Evolutionary conservation across 1,284 basidiomycete species (phyloP).

Genomic region (Moesziomyces sp.): DNA sequence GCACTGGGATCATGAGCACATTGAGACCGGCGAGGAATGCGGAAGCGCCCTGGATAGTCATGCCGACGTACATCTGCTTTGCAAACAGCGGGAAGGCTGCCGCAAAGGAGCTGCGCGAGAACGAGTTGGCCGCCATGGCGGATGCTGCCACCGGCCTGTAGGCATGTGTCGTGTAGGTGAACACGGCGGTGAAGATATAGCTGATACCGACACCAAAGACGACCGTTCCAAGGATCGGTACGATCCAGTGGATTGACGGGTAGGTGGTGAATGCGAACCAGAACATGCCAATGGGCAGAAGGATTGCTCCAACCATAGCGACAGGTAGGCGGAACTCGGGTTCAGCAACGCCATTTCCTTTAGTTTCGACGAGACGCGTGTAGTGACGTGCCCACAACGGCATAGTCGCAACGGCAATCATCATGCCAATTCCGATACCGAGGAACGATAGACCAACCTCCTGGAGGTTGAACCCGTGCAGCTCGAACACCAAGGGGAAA

Average conservation of each 20-base stretch:
- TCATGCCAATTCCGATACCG: conserved; percentile 50
- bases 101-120: conserved; percentile 42
- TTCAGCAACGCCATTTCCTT: conserved; percentile 69
- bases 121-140: conserved; percentile 53
- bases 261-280: conserved; percentile 56
- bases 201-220: conserved; percentile 46
- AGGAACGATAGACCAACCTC: conserved; percentile 49
- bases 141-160: conserved; percentile 51
- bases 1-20: conserved; percentile 51
- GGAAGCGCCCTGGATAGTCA: conserved; percentile 32
- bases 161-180: conserved; percentile 47
- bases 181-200: conserved; percentile 42
- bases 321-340: conserved; percentile 56
- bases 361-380: conserved; percentile 72
- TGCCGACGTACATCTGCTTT: conserved; percentile 43
- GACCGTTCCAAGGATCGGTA: conserved; percentile 45
- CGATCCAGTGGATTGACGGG: conserved; percentile 51
- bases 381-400: conserved; percentile 69
- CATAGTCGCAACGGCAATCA: conserved; percentile 57
- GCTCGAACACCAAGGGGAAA: conserved; percentile 49
- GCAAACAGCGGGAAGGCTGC: conserved; percentile 45
- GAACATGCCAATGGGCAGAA: conserved; percentile 50
- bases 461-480: conserved; percentile 51
- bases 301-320: conserved; percentile 44
- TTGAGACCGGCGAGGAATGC: conserved; percentile 46